Evolutionary conservation across 2,329 filamentous ascomycete species (phyloP).

Genomic region (Aspergillus puulaauensis): DNA sequence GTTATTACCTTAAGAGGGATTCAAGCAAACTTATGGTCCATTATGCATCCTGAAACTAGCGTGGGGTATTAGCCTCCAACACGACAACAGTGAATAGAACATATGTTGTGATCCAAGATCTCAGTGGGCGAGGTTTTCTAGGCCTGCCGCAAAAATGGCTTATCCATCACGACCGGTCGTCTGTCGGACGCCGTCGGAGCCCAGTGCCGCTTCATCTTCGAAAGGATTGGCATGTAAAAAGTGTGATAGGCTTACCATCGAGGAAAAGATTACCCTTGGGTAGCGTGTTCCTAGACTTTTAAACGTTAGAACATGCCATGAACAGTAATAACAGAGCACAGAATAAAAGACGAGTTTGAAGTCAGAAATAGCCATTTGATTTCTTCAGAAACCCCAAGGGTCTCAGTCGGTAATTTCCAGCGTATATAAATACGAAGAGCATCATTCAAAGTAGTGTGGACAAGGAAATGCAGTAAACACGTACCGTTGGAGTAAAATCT

Average conservation of each 20-base stretch:
- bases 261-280: neutral
- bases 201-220: conserved; percentile 73
- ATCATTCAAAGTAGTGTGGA: conserved; percentile 50
- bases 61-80: conserved; percentile 26
- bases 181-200: conserved; percentile 71
- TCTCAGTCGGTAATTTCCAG: conserved; percentile 98
- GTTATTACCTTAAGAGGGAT: conserved; percentile 17
- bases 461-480: conserved; percentile 30
- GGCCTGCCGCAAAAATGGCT: conserved; percentile 90
- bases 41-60: neutral
- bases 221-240: conserved; percentile 15
- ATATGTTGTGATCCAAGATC: conserved; percentile 20
- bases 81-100: conserved; percentile 8
- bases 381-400: conserved; percentile 67
- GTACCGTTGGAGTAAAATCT: conserved; percentile 22
- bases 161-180: conserved; percentile 72
- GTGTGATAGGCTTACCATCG: conserved; percentile 23
- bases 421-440: conserved; percentile 61
- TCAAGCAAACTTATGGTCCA: too few species aligned
- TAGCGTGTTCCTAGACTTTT: conserved; percentile 9
- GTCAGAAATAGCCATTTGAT: conserved; percentile 86
- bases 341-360: conserved; percentile 21
- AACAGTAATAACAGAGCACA: conserved; percentile 13
- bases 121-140: conserved; percentile 99
- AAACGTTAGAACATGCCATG: conserved; percentile 18